Conservation (phyloP, 352 stramenopile genomes). For the Globisporangium alternatum region DNA sequence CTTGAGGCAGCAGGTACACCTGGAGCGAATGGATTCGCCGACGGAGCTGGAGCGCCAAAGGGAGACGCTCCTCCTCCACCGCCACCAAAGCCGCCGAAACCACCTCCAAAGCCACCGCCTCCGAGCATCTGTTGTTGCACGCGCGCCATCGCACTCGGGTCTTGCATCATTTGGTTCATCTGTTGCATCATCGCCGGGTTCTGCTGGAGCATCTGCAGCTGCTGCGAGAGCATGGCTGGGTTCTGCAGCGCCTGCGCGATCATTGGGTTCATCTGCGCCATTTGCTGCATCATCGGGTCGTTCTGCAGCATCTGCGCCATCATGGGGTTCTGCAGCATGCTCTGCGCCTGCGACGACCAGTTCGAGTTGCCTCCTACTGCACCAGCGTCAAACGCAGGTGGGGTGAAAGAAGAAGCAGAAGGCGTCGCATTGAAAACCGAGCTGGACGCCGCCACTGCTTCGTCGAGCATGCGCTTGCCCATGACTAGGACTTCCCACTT, state of each 20-base stretch:
- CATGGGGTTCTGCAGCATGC: slow-evolving; percentile 74
- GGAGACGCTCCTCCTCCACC: slow-evolving; percentile 19
- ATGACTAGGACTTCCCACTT: slow-evolving; percentile 73
- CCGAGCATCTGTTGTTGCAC: slow-evolving; percentile 76
- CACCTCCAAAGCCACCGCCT: slow-evolving; percentile 16
- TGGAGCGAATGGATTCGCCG: slow-evolving; percentile 39
- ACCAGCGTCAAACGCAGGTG: not conserved
- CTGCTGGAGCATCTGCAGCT: slow-evolving; percentile 65
- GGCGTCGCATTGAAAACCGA: slow-evolving; percentile 17
- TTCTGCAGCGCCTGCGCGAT: slow-evolving; percentile 75
- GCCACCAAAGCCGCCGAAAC: slow-evolving; percentile 20
- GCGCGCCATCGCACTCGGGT: slow-evolving; percentile 63
- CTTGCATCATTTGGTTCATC: slow-evolving; percentile 77
- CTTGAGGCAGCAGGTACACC: slow-evolving; percentile 4
- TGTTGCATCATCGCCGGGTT: slow-evolving; percentile 83
- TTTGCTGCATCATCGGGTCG: slow-evolving; percentile 78
- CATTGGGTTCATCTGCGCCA: slow-evolving; percentile 78
- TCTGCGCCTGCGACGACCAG: slow-evolving; percentile 56
- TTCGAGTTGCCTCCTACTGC: slow-evolving; percentile 14
- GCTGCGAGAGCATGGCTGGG: slow-evolving; percentile 63
- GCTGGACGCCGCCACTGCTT: slow-evolving; percentile 18
- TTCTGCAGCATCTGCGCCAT: slow-evolving; percentile 65
- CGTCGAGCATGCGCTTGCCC: slow-evolving; percentile 67
- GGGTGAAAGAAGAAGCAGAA: slow-evolving; percentile 11
- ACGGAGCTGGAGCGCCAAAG: slow-evolving; percentile 26